phyloP scores from a whole-genome alignment of 129 eudicot species.

The Flaveria bidentis region DNA sequence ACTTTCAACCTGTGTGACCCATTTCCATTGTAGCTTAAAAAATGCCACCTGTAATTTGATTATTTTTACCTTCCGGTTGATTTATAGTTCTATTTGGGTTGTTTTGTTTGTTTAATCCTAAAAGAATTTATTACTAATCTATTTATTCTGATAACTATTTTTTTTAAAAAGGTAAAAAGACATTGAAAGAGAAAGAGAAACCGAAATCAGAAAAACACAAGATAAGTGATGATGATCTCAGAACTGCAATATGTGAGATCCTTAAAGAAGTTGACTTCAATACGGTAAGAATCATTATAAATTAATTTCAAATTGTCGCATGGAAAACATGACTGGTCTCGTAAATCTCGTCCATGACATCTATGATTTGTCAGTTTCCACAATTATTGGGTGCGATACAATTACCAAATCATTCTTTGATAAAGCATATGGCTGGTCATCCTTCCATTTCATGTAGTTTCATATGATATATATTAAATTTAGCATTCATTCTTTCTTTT shows the following conservation, averaged over 20 bases:
- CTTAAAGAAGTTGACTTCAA: conserved; percentile 96
- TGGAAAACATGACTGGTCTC: conserved; percentile 10
- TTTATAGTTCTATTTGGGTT: not conserved
- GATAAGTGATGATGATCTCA: conserved; percentile 75
- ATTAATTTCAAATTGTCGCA: not conserved
- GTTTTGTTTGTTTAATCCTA: not conserved
- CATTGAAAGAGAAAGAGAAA: conserved; percentile 63
- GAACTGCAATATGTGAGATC: conserved; percentile 69
- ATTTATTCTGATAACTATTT: conserved; percentile 9
- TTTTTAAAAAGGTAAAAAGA: conserved; percentile 60
- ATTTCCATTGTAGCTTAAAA: not conserved
- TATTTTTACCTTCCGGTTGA: not conserved
- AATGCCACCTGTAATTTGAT: not conserved
- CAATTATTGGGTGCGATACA: not conserved
- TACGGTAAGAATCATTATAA: conserved; percentile 58
- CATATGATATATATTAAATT: not conserved
- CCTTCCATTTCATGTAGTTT: not conserved
- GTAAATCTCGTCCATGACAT: not conserved
- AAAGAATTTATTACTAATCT: not conserved
- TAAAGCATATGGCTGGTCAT: not conserved
- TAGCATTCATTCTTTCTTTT: not conserved
- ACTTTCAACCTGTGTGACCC: not conserved
- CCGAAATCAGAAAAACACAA: conserved; percentile 55
- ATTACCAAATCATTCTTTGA: not conserved
- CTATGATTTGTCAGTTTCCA: conserved; percentile 1